Conservation (phyloP, 805 yeast genomes). For the Teunomyces pallodes region DNA sequence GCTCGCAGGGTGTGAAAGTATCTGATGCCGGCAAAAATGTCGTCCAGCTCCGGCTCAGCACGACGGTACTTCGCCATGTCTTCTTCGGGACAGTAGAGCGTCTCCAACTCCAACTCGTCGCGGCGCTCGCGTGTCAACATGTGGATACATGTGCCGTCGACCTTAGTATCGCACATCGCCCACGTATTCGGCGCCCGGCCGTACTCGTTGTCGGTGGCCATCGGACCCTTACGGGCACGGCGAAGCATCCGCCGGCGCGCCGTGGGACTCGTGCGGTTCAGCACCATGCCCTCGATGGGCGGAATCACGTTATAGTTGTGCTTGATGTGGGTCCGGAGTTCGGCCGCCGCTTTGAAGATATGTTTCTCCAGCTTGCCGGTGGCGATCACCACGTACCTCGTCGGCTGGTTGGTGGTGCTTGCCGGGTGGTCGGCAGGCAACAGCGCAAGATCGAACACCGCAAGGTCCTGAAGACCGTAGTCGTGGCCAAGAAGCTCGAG, state of each 20-base stretch:
- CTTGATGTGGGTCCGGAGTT: slow-evolving; percentile 58
- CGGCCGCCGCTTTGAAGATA: slow-evolving; percentile 64
- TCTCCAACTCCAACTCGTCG: slow-evolving; percentile 64
- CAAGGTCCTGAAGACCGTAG: slow-evolving; percentile 63
- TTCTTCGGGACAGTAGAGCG: slow-evolving; percentile 53
- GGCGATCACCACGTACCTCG: slow-evolving; percentile 49
- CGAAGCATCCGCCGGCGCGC: slow-evolving; percentile 42
- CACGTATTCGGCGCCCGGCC: slow-evolving; percentile 67
- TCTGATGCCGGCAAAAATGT: slow-evolving; percentile 22
- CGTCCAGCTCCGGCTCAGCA: slow-evolving; percentile 15
- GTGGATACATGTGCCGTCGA: slow-evolving; percentile 67
- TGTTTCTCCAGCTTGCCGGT: slow-evolving; percentile 80
- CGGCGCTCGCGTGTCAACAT: slow-evolving; percentile 71
- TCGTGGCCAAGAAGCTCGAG: slow-evolving; percentile 50
- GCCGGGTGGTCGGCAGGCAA: slow-evolving; percentile 30
- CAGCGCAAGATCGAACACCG: slow-evolving; percentile 61
- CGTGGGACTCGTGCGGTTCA: slow-evolving; percentile 46
- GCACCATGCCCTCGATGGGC: slow-evolving; percentile 67
- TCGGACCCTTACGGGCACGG: slow-evolving; percentile 52
- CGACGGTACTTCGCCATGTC: slow-evolving; percentile 28
- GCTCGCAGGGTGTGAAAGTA: slow-evolving; percentile 35
- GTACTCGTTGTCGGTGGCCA: slow-evolving; percentile 53
- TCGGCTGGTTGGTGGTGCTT: slow-evolving; percentile 24
- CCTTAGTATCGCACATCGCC: slow-evolving; percentile 72
- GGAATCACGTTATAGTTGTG: slow-evolving; percentile 41